A percentile compares a stretch with the other conserved stretches of the same genome.
These are phyloP conservation scores for Jackrogersella minutella DNA, from an alignment of 495 filamentous ascomycete genomes.

Conservation along the genomic window DNA sequence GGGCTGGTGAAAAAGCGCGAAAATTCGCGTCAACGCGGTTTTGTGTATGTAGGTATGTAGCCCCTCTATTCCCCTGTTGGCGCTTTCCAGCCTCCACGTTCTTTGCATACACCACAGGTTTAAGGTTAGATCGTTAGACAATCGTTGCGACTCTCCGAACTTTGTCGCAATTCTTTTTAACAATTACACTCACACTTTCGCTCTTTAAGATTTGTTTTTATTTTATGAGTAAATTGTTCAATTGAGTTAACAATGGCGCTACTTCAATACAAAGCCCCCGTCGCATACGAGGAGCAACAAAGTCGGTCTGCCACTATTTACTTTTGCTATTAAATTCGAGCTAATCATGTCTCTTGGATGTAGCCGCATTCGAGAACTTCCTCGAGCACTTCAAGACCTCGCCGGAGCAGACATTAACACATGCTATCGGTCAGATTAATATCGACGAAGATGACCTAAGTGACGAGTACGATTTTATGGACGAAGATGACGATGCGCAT, in stretches of 20 bases:
- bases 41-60: background rate
- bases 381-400: constrained; percentile 86
- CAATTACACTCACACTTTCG: constrained; percentile 17
- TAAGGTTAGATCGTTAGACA: constrained; percentile 9
- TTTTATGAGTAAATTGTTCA: background rate
- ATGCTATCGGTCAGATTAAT: constrained; percentile 82
- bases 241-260: constrained; percentile 72
- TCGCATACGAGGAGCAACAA: constrained; percentile 88
- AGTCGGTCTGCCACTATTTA: constrained; percentile 54
- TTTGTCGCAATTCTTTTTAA: constrained; percentile 34
- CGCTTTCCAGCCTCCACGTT: constrained; percentile 41
- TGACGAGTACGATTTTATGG: constrained; percentile 95
- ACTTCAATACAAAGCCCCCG: constrained; percentile 72
- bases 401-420: constrained; percentile 73
- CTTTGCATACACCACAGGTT: background rate
- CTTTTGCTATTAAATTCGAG: constrained; percentile 4
- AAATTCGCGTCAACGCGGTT: constrained; percentile 46
- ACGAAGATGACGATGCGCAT: constrained; percentile 74
- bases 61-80: constrained; percentile 8
- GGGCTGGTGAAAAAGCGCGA: constrained; percentile 44
- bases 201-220: constrained; percentile 2
- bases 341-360: constrained; percentile 31
- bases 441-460: constrained; percentile 88
- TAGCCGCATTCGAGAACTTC: constrained; percentile 88
- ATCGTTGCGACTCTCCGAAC: constrained; percentile 30